Base-by-base conservation (phyloP, 2,329 filamentous ascomycete species). In the Emergomyces orientalis region DNA sequence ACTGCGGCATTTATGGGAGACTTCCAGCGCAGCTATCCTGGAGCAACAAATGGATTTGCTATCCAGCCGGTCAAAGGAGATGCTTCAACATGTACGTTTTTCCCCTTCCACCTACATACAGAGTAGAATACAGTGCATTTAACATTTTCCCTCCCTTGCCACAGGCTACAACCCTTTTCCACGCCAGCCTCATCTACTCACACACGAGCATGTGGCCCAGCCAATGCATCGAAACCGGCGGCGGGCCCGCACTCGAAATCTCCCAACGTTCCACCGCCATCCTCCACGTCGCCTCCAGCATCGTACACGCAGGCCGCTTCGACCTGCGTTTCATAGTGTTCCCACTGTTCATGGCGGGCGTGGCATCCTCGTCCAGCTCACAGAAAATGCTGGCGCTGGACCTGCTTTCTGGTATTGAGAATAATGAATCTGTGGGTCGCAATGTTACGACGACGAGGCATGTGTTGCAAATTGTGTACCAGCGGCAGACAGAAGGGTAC, bases 271-370 rank as follows among this genome's bases (percentile, higher is more conserved):
- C 75, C 22, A 68, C 71, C 13, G 73, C 77, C 49, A 81, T 84
- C 56, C 69, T 83, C 1, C 72, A 76, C 11, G 72, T 80, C 17
- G 77, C 78, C 6, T 72, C 75, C 37, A 71, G 72, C 11, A 76
- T 80, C 1, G 71, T 79, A 4, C 72, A 73, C 22, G 70, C 71
- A 2, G 72, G 72, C 4, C 74, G 75, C 13, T 72, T 75, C 17
- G 75, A 80, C 54, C 74, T 76, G 19, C 75, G 79, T 27, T 80
- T 80, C 62, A 69, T 81, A 4, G 74, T 82, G 2, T 84, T 84
- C 64, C 81, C 82, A 0, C 66, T 84, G 0, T 84, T 85, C 68
- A 77, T 85, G 63, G 80, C 81, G 0, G 82, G 82, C 3, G 75
- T 79, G 22, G 77, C 78, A 13, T 72, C 75, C 1, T 71, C 69